Percentiles rank a stretch among this genome's conserved stretches.
Conservation (phyloP, 257 asterid genomes). For the Plantago major region DNA sequence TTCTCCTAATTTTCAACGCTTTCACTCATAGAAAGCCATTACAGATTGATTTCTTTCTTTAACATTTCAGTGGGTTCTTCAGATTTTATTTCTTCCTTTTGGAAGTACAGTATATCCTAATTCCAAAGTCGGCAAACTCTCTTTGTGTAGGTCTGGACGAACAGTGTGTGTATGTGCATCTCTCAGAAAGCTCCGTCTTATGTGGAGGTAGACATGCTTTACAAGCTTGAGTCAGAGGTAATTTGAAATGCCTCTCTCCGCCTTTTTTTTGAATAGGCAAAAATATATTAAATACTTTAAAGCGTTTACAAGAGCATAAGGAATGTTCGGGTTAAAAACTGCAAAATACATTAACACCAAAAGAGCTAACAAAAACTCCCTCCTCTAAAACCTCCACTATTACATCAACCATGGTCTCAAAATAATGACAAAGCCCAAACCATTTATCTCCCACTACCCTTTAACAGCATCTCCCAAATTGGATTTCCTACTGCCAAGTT, state of each 20-base stretch:
- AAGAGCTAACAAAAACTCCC: no score
- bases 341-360: no score
- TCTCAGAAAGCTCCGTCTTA: slow-evolving; percentile 49
- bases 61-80: slow-evolving; percentile 5
- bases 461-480: no score
- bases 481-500: no score
- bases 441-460: no score
- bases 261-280: neutral
- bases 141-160: slow-evolving; percentile 64
- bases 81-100: slow-evolving; percentile 12
- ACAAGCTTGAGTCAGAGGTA: slow-evolving; percentile 80
- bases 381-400: no score
- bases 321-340: no score
- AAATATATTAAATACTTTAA: no score
- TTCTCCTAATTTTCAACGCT: no score
- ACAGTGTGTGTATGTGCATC: slow-evolving; percentile 50
- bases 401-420: no score
- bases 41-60: slow-evolving; percentile 6
- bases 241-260: slow-evolving; percentile 11
- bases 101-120: neutral
- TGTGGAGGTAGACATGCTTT: slow-evolving; percentile 60
- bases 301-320: no score
- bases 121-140: slow-evolving; percentile 8
- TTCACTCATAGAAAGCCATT: neutral
- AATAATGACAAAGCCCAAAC: no score